Evolutionary conservation across 805 yeast genomes (phyloP).

Genomic region (Metschnikowia cerradonensis): DNA sequence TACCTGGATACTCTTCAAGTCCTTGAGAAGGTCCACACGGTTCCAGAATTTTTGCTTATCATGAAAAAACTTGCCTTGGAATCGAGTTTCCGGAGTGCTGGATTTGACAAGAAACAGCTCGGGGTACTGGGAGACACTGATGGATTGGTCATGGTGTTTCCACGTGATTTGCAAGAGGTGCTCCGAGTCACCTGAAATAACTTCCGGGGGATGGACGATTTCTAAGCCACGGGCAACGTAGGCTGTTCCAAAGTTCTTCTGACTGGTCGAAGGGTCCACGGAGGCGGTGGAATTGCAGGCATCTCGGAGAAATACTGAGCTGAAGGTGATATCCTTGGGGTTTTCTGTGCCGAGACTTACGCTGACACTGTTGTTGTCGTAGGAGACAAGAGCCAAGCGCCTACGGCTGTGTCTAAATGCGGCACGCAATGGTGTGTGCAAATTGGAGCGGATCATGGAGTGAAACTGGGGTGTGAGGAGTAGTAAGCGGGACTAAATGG

Average conservation of each 20-base stretch:
- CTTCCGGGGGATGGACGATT: slow-evolving; percentile 34
- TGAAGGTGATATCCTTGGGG: slow-evolving; percentile 31
- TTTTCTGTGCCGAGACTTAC: slow-evolving; percentile 18
- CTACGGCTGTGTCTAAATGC: background rate
- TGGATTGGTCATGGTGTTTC: slow-evolving; percentile 24
- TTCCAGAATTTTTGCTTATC: slow-evolving; percentile 40
- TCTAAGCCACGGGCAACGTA: slow-evolving; percentile 32
- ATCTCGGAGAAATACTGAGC: slow-evolving; percentile 61
- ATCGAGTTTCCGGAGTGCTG: slow-evolving; percentile 27
- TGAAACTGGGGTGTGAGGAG: background rate
- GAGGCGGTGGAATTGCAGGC: slow-evolving; percentile 48
- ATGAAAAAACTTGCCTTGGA: slow-evolving; percentile 37
- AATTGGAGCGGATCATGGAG: slow-evolving; percentile 1
- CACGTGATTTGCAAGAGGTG: slow-evolving; percentile 38
- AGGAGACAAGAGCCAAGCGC: slow-evolving; percentile 11
- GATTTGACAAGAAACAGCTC: slow-evolving; percentile 44
- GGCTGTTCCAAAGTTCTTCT: slow-evolving; percentile 64
- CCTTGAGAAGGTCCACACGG: slow-evolving; percentile 22
- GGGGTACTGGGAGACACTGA: slow-evolving; percentile 37
- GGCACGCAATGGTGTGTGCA: background rate
- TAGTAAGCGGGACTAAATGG: background rate
- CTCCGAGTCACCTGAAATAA: slow-evolving; percentile 20
- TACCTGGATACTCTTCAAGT: slow-evolving; percentile 19
- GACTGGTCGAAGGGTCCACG: slow-evolving; percentile 53
- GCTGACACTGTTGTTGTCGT: slow-evolving; percentile 23